phyloP scores from a whole-genome alignment of 106 monocot species.

The Xerophyta viscosa region DNA sequence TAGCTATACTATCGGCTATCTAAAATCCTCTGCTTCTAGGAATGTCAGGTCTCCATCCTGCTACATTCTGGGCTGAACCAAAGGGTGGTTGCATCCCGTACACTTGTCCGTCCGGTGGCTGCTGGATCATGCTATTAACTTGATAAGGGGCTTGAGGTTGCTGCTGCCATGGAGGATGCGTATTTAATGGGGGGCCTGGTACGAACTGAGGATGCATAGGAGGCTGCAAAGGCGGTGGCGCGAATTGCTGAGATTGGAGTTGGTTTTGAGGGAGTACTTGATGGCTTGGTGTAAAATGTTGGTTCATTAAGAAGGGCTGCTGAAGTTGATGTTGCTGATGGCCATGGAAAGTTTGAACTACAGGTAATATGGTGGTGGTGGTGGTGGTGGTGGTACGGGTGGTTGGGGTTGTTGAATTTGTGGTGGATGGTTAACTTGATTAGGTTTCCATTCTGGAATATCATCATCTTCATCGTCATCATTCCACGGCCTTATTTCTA shows the following conservation, averaged over 20 bases:
- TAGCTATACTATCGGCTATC: not conserved
- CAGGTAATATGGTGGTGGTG: constrained; percentile 6
- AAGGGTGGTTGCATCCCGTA: constrained; percentile 3
- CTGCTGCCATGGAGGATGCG: constrained; percentile 18
- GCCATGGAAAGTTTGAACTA: not conserved
- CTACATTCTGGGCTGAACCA: constrained; percentile 10
- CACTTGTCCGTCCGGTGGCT: constrained; percentile 2
- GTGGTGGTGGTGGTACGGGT: constrained; percentile 15
- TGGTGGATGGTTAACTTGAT: constrained; percentile 18
- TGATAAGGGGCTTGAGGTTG: not conserved
- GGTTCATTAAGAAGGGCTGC: no score
- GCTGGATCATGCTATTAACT: not conserved
- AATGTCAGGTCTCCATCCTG: constrained; percentile 26
- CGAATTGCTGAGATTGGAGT: constrained; percentile 7
- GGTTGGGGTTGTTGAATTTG: not conserved
- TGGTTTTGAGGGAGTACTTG: no score
- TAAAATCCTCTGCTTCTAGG: constrained; percentile 4
- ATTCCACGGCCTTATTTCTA: constrained; percentile 28
- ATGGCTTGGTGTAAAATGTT: no score
- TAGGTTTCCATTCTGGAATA: constrained; percentile 65
- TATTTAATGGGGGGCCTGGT: no score
- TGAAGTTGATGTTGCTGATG: constrained; percentile 21
- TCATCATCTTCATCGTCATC: constrained; percentile 48
- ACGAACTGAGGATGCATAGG: no score
- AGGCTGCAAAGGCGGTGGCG: no score